Conservation (phyloP, 768 basidiomycete genomes). For the Infundibulicybe gibba region DNA sequence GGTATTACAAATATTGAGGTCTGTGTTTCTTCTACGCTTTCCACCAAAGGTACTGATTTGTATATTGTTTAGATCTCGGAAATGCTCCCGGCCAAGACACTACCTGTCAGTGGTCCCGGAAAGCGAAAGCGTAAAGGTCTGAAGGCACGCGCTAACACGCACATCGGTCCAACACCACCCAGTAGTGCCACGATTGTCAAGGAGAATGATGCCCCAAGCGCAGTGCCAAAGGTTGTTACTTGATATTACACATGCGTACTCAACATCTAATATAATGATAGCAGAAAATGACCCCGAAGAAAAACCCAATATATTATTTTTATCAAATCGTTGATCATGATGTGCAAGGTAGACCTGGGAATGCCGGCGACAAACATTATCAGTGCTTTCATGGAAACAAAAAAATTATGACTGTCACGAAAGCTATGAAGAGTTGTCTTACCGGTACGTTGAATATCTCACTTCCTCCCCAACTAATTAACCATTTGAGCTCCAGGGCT, state of each 20-base stretch:
- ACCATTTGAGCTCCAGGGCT: background rate
- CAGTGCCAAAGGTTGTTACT: no score
- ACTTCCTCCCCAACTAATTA: background rate
- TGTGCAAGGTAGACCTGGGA: slow-evolving; percentile 5
- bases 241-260: no score
- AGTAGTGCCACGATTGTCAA: no score
- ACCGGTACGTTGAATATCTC: slow-evolving; percentile 1
- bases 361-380: slow-evolving; percentile 15
- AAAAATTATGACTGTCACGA: slow-evolving; percentile 12
- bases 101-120: background rate
- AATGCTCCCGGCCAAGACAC: slow-evolving; percentile 1
- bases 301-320: slow-evolving; percentile 15
- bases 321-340: slow-evolving; percentile 9
- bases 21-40: background rate
- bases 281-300: background rate
- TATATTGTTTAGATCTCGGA: slow-evolving; percentile 1
- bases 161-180: no score
- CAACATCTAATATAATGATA: background rate
- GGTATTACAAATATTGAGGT: slow-evolving; percentile 1
- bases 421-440: slow-evolving; percentile 7
- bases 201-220: no score
- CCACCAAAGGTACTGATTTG: background rate
- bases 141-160: no score
- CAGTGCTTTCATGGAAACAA: slow-evolving; percentile 11
- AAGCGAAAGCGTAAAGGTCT: background rate